Evolutionary conservation across 495 filamentous ascomycete species (phyloP).

Genomic region (Penicillium dipodomyicola): DNA sequence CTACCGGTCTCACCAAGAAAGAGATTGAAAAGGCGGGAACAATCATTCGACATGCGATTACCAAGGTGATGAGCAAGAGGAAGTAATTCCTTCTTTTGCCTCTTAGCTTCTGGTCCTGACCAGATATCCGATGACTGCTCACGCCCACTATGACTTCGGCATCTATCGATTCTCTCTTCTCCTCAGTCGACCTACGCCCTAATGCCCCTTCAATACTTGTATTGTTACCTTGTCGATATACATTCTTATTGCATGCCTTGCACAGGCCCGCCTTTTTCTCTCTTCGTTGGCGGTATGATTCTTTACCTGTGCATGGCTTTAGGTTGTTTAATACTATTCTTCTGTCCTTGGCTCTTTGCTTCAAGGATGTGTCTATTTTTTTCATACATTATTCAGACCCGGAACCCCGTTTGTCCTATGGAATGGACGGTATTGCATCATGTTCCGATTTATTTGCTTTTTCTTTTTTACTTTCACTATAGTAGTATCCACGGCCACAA

Average conservation of each 20-base stretch:
- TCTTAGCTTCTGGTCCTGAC: conserved; percentile 7
- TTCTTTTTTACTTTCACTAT: neutral
- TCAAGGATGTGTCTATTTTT: conserved; percentile 11
- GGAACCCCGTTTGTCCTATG: neutral
- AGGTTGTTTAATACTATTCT: conserved; percentile 36
- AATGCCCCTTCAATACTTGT: conserved; percentile 26
- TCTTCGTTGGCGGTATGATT: conserved; percentile 15
- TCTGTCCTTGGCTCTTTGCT: conserved; percentile 13
- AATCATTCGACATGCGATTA: conserved; percentile 87
- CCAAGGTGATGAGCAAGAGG: conserved; percentile 70
- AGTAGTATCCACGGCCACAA: neutral
- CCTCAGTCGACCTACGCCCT: conserved; percentile 24
- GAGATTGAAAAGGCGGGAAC: conserved; percentile 91
- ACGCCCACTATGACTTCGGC: conserved; percentile 27
- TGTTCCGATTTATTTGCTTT: neutral
- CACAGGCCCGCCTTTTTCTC: conserved; percentile 25
- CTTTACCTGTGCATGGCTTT: conserved; percentile 25
- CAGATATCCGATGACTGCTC: conserved; percentile 23
- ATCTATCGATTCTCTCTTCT: conserved; percentile 10
- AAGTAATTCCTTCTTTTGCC: conserved; percentile 30
- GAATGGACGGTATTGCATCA: neutral
- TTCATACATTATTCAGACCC: neutral
- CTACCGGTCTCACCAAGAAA: conserved; percentile 82
- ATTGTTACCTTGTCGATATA: conserved; percentile 32
- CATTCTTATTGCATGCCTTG: conserved; percentile 28